Base-by-base conservation (phyloP, 73 alveolate genomes). In the Symbiodinium natans region DNA sequence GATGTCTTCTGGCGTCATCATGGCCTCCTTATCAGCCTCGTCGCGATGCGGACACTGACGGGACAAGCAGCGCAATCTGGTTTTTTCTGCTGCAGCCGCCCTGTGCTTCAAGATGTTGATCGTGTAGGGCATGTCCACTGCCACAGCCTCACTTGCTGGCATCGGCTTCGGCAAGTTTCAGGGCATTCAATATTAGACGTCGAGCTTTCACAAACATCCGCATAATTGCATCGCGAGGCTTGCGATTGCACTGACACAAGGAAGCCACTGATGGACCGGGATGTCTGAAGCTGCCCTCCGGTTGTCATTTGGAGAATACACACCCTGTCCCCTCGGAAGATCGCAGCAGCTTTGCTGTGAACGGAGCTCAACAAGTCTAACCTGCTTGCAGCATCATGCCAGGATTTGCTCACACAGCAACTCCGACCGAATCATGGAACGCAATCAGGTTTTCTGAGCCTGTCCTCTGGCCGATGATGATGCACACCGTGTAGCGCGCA, bases 61-160 rank as follows among this genome's bases (percentile, higher is more conserved):
- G 29, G 82, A 7, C 54, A 84, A n/a, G 36, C 93, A 84, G 21
- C 93, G 77, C 23, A 84, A 52, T 21, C 80, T 80, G 27, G 31
- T 31, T 29, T 84, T 52, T 36, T 84, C 93, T 39, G 23, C 9
- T 7, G 77, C 15, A 0, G 1, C 80, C 13, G 92, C 48, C 41
- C 73, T 83, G 92, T 41, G n/a, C 10, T 41, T 6, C 36, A 59
- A 5, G 7, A 19, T 17, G 34, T 0, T 11, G 36, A 59, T 34
- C 77, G 7, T 17, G 34, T 17, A 59, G 27, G 77, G 77, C n/a
- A 59, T 17, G 77, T 59, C 77, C 36, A 13, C 5, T 8, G 74
- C 74, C 74, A 56, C 74, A 9, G 25, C 74, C 74, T 56, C 33
- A 56, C 33, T 3, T n/a, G n/a, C n/a, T n/a, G n/a, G n/a, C n/a